These are phyloP conservation scores for Cylindricascospora bacillispora DNA, from an alignment of 1,139 yeast genomes.

Conservation along the genomic window DNA sequence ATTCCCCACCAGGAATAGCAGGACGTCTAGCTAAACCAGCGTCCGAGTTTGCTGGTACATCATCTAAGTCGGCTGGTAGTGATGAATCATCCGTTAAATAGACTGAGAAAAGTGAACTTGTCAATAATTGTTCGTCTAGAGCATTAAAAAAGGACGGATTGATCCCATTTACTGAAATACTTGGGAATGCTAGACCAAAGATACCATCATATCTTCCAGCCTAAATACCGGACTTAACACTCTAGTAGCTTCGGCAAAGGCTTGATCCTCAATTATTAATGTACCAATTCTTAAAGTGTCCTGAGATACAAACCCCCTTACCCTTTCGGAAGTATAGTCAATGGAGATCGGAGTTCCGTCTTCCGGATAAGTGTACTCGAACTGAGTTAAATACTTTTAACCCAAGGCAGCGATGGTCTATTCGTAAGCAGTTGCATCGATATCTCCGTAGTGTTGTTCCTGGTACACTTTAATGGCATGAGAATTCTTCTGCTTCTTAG, in stretches of 20 bases:
- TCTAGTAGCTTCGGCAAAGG: conserved; percentile 90
- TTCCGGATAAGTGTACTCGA: conserved; percentile 34
- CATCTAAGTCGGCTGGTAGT: conserved; percentile 24
- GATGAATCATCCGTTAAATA: conserved; percentile 70
- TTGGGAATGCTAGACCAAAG: conserved; percentile 83
- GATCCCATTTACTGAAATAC: conserved; percentile 75
- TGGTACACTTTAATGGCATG: conserved; percentile 54
- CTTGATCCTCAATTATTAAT: conserved; percentile 72
- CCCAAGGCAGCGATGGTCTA: conserved; percentile 62
- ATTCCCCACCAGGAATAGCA: conserved; percentile 43
- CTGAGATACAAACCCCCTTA: conserved; percentile 83
- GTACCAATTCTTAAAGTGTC: conserved; percentile 76
- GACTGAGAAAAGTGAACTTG: conserved; percentile 81
- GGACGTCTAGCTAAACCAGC: too few species aligned
- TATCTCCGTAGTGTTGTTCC: conserved; percentile 47
- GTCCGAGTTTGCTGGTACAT: conserved; percentile 7
- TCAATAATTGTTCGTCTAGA: conserved; percentile 57
- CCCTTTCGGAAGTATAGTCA: conserved; percentile 83
- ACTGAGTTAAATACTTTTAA: conserved; percentile 52
- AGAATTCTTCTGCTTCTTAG: conserved; percentile 50
- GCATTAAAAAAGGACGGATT: conserved; percentile 95
- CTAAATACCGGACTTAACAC: conserved; percentile 98
- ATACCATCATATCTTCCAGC: conserved; percentile 96
- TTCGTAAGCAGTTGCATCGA: conserved; percentile 44
- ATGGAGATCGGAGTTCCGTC: conserved; percentile 80